Conservation (phyloP, 2,329 filamentous ascomycete species). For the Calonectria hawksworthii region DNA sequence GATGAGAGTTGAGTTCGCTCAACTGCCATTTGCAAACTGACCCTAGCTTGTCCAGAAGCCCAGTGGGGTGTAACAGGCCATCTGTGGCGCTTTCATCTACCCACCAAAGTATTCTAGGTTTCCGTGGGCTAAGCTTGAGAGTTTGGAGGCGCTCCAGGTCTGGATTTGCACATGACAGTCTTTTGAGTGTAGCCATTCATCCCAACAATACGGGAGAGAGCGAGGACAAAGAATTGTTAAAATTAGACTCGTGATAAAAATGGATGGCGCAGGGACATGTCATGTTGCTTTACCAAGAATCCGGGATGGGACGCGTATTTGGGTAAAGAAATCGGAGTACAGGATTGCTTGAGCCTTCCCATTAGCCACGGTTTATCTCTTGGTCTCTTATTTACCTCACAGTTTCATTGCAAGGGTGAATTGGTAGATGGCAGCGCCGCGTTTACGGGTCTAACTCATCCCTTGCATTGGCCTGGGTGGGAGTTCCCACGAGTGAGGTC, state of each 20-base stretch:
- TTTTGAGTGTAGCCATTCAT: neutral
- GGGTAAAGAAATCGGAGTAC: neutral
- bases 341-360: neutral
- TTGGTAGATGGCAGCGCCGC: neutral
- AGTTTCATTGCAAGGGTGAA: neutral
- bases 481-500: neutral
- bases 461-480: neutral
- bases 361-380: neutral
- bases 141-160: neutral
- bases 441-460: neutral
- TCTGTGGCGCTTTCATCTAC: neutral
- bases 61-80: neutral
- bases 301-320: neutral
- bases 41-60: neutral
- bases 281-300: neutral
- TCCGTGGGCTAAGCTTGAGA: neutral
- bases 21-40: neutral
- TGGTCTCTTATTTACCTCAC: neutral
- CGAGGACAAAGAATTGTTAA: neutral
- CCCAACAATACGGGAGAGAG: neutral
- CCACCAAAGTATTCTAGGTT: neutral
- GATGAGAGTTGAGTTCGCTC: constrained; percentile 3
- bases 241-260: neutral
- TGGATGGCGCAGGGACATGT: neutral
- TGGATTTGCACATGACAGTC: neutral